Base-by-base conservation (phyloP, 306 rosid species). In the Fragaria vesca region DNA sequence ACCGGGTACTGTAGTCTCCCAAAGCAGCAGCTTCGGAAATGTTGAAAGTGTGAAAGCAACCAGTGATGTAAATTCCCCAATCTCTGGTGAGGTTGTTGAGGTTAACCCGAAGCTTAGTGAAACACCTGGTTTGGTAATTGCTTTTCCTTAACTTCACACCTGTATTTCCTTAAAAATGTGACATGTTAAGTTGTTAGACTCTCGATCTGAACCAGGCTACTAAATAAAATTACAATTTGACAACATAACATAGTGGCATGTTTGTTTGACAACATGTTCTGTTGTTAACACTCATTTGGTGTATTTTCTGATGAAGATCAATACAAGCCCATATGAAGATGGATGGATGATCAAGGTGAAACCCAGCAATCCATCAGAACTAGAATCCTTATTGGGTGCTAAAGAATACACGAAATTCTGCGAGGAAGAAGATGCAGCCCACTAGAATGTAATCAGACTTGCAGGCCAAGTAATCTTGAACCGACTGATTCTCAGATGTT, bases 1-100 rank as follows among this genome's bases (percentile, higher is more conserved):
- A 69, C 5, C 84, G 0, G 97, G 97, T 2, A 72, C 55, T 21
- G 40, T 90, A 15, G 99, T 89, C 50, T 34, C 83, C 15, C 71
- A 86, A 80, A 95, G 89, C 17, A 1, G 57, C 0, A 78, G 93
- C 80, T 96, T 93, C 43, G 99, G 99, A 77, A 96, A 97, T 2
- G 98, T 96, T 79, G 99, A 93, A 63, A 96, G 99, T 90, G 99
- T 96, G 28, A 96, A 96, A 75, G 99, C 99, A 69, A 91, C 97
- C 16, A 91, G 99, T 87, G 99, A 96, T 70, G 18, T 96, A 5
- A 93, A 96, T 66, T 93, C 98, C 50, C 99, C 99, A n/a, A 90
- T 96, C 74, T 93, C 99, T 0, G 98, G 99, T 11, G 93, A 96
- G 89, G 48, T 96, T 70, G 80, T 96, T 73, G 99, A 93, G 84